These are phyloP conservation scores for Urostyla sp. DNA, from an alignment of 73 alveolate genomes.

Conservation along the genomic window DNA sequence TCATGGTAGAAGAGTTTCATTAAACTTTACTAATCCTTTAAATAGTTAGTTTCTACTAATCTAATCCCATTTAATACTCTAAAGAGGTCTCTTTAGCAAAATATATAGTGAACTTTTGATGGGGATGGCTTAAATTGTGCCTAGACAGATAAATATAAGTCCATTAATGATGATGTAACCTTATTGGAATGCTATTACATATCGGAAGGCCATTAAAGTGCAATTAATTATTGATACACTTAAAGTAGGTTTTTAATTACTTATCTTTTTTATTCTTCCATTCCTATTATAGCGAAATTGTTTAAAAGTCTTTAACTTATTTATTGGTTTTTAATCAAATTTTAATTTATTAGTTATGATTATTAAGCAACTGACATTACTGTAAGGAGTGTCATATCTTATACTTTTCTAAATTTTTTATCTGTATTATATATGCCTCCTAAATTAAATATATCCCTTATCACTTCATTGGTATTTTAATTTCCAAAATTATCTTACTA, in stretches of 20 bases:
- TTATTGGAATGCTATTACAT: conserved; percentile 83
- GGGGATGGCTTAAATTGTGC: conserved; percentile 80
- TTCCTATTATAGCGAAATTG: conserved; percentile 49
- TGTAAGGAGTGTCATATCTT: conserved; percentile 78
- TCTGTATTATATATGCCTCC: conserved; percentile 81
- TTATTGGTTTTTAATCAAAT: conserved; percentile 5
- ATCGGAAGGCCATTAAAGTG: conserved; percentile 75
- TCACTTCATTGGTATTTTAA: conserved; percentile 85
- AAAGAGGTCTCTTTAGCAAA: conserved; percentile 78
- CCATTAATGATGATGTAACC: conserved; percentile 75
- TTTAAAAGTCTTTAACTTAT: conserved; percentile 67
- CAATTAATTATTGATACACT: conserved; percentile 73
- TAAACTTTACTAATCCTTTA: conserved; percentile 62
- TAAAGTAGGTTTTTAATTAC: conserved; percentile 71
- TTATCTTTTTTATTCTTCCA: conserved; percentile 48
- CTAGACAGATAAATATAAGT: conserved; percentile 65
- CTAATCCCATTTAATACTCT: conserved; percentile 83
- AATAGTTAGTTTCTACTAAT: conserved; percentile 79
- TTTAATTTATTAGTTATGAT: conserved; percentile 27
- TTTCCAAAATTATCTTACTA: conserved; percentile 82
- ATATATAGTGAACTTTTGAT: conserved; percentile 70
- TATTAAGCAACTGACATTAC: background rate
- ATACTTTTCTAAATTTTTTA: conserved; percentile 74
- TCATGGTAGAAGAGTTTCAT: conserved; percentile 49
- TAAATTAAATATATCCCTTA: conserved; percentile 83